Evolutionary conservation across 306 rosid species (phyloP).

Genomic region (Elaeagnus macrophylla): DNA sequence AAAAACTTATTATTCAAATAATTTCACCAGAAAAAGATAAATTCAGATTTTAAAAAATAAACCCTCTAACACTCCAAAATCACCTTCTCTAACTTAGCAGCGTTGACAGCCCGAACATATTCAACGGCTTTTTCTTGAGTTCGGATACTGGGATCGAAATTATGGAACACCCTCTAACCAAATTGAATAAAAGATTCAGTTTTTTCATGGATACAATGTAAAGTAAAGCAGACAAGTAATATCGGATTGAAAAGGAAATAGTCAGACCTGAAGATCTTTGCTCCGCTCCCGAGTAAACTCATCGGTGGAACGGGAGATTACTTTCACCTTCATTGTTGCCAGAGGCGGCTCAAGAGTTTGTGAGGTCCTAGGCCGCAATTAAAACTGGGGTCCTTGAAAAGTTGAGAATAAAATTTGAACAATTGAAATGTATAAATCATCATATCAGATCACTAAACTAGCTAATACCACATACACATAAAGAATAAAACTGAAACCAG

Average conservation of each 20-base stretch:
- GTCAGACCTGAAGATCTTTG: slow-evolving; percentile 72
- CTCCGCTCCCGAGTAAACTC: slow-evolving; percentile 90
- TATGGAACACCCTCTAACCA: slow-evolving; percentile 69
- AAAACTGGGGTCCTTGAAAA: no score
- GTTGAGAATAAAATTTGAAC: no score
- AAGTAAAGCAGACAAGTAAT: background rate
- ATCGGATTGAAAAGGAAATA: background rate
- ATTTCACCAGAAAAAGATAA: background rate
- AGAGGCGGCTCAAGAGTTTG: no score
- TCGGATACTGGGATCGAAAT: slow-evolving; percentile 74
- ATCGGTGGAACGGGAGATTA: slow-evolving; percentile 72
- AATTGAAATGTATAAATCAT: no score
- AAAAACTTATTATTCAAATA: background rate
- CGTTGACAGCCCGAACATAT: slow-evolving; percentile 81
- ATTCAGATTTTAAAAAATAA: no score
- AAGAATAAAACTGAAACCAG: no score
- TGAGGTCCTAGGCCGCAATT: no score
- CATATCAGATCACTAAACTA: no score
- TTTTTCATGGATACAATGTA: background rate
- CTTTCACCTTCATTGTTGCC: slow-evolving; percentile 64
- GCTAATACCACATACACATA: no score
- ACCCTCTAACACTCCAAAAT: background rate
- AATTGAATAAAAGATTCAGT: background rate
- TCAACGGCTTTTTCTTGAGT: slow-evolving; percentile 85
- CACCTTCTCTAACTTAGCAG: slow-evolving; percentile 87